Evolutionary conservation across 345 rosid genomes (phyloP).

Genomic region (Brassica juncea): DNA sequence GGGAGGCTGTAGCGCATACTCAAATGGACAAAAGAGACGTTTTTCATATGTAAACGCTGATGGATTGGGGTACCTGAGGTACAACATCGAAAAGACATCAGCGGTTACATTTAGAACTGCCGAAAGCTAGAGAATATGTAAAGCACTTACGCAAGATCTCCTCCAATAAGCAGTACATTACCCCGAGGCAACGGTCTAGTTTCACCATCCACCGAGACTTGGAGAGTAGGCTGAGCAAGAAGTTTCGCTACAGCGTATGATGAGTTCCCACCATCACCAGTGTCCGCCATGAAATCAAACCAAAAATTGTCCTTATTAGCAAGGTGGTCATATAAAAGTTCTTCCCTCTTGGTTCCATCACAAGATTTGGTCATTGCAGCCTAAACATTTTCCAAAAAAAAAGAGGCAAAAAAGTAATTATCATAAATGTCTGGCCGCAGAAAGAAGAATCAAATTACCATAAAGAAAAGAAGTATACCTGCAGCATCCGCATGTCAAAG

Average conservation of each 20-base stretch:
- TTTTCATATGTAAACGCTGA: constrained; percentile 85
- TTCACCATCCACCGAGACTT: constrained; percentile 48
- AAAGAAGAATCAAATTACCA: neutral
- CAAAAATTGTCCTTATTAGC: constrained; percentile 73
- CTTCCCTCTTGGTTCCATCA: constrained; percentile 55
- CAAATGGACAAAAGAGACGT: constrained; percentile 91
- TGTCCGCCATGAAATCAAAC: constrained; percentile 99
- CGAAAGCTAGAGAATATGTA: constrained; percentile 10
- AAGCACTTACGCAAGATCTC: constrained; percentile 97
- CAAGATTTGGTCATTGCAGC: constrained; percentile 79
- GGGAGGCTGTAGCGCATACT: constrained; percentile 96
- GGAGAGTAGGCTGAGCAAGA: constrained; percentile 81
- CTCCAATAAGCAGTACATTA: constrained; percentile 82
- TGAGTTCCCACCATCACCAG: constrained; percentile 99
- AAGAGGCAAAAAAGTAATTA: constrained; percentile 3
- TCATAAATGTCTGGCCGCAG: neutral
- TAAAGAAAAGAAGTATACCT: constrained; percentile 50
- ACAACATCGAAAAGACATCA: constrained; percentile 20
- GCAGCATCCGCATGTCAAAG: constrained; percentile 99
- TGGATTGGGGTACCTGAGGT: constrained; percentile 90
- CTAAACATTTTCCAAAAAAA: constrained; percentile 44
- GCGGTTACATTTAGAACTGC: constrained; percentile 2
- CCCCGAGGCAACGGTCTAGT: constrained; percentile 63
- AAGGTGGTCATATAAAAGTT: constrained; percentile 77
- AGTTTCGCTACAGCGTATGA: constrained; percentile 83